These are phyloP conservation scores for Talaromyces sp. DNA, from an alignment of 2,329 filamentous ascomycete species.

Conservation along the genomic window DNA sequence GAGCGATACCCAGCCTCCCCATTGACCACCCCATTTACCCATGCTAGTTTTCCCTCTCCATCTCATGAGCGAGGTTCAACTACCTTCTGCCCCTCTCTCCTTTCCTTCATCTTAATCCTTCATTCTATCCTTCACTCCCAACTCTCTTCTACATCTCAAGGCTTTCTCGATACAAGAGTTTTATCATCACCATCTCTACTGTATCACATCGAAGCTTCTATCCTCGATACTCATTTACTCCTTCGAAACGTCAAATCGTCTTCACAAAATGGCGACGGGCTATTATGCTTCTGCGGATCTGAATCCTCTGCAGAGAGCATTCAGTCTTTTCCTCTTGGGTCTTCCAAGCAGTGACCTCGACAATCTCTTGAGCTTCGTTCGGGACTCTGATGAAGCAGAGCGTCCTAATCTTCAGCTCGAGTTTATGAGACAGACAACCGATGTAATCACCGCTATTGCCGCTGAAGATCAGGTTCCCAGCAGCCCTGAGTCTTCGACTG, in stretches of 20 bases:
- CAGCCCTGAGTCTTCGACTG: slow-evolving; percentile 15
- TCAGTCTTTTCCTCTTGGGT: slow-evolving; percentile 29
- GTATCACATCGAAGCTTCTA: background rate
- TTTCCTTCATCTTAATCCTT: slow-evolving; percentile 5
- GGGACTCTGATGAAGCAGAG: slow-evolving; percentile 1
- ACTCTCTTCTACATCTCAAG: slow-evolving; percentile 6
- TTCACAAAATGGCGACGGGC: slow-evolving; percentile 7
- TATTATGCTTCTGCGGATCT: background rate
- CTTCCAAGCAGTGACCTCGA: slow-evolving; percentile 28
- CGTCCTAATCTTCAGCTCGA: slow-evolving; percentile 19
- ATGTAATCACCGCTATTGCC: slow-evolving; percentile 10
- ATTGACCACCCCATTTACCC: slow-evolving; percentile 8
- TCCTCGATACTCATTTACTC: background rate
- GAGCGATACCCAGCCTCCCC: slow-evolving; percentile 14
- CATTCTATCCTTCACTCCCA: background rate
- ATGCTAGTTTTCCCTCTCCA: background rate
- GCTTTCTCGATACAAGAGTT: background rate
- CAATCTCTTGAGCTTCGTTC: slow-evolving; percentile 25
- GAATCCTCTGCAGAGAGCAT: slow-evolving; percentile 27
- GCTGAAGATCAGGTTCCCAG: background rate
- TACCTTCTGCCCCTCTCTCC: slow-evolving; percentile 10
- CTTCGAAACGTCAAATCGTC: background rate
- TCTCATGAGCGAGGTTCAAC: background rate
- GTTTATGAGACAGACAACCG: slow-evolving; percentile 10
- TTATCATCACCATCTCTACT: background rate